Base-by-base conservation (phyloP, 306 rosid species). In the Vigna hirtella region DNA sequence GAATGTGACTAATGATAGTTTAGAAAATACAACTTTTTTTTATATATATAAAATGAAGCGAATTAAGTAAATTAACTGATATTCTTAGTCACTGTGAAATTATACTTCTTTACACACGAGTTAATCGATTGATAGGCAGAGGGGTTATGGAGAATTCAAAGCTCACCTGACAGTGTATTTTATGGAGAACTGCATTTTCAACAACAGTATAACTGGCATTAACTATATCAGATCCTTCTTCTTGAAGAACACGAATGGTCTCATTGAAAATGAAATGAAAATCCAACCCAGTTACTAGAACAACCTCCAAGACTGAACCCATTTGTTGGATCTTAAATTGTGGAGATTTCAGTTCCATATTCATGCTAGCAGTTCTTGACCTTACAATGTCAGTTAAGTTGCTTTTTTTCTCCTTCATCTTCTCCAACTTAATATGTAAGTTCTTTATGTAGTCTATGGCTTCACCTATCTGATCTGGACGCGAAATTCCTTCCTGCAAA, bases 381-480 rank as follows among this genome's bases (percentile, higher is more conserved):
- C 55, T 72, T 7, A 79, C 67, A 9, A 18, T 79, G 32, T 82
- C 88, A 69, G 66, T 49, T 6, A 88, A 48, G 32, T 65, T 65
- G 45, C 53, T 24, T 34, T 82, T 90, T 85, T 79, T 88, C 80
- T 86, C 87, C 83, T 63, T 88, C 90, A 88, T 43, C 40, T 22
- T 86, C 88, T 86, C 92, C 89, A 90, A 67, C 53, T 83, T 79
- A 4, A 70, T 82, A 77, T 86, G 90, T 9, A 86, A 67, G 79
- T 77, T 85, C 79, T 88, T 90, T 38, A 90, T 86, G 79, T 90
- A 88, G 30, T 32, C 86, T 28, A 77, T 82, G 5, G 92, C 92
- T 69, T 85, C 87, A 18, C 62, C 83, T 57, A 88, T 84, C 69
- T 86, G 92, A 83, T 86, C 92, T 4, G 87, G 79, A 38, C 83